Evolutionary conservation across 2,329 filamentous ascomycete genomes (phyloP).

Genomic region (Verticillium klebahnii): DNA sequence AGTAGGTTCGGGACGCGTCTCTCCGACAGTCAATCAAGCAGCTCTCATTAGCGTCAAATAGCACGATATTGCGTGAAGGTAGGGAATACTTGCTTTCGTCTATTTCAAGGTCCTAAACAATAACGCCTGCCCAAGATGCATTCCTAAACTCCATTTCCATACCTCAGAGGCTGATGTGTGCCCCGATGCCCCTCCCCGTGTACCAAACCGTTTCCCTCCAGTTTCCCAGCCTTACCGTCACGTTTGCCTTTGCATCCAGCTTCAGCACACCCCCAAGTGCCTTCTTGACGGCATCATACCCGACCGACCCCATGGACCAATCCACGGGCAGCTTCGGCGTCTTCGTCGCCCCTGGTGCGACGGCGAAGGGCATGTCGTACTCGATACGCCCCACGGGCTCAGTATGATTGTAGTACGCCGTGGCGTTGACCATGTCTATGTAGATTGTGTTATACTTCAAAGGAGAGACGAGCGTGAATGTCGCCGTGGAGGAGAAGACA

Average conservation of each 20-base stretch:
- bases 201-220: constrained; percentile 74
- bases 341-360: constrained; percentile 67
- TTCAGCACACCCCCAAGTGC: constrained; percentile 78
- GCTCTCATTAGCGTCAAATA: too few relatives aligned
- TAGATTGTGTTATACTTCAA: constrained; percentile 67
- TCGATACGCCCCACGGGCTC: constrained; percentile 73
- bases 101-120: background rate
- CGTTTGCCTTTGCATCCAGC: constrained; percentile 71
- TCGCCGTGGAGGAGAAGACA: constrained; percentile 78
- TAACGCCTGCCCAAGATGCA: background rate
- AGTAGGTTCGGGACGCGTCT: too few relatives aligned
- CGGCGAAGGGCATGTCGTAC: constrained; percentile 69
- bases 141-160: constrained; percentile 9
- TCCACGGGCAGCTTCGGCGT: constrained; percentile 78
- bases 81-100: background rate
- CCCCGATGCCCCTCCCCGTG: constrained; percentile 64
- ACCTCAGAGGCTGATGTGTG: constrained; percentile 49
- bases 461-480: constrained; percentile 79
- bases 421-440: constrained; percentile 77
- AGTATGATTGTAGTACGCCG: constrained; percentile 77
- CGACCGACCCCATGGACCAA: constrained; percentile 72
- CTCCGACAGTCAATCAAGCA: too few relatives aligned
- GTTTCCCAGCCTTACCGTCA: constrained; percentile 68
- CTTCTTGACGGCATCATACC: constrained; percentile 74
- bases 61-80: too few relatives aligned